phyloP scores from a whole-genome alignment of 179 eudicot species.

The Silene noctiflora region DNA sequence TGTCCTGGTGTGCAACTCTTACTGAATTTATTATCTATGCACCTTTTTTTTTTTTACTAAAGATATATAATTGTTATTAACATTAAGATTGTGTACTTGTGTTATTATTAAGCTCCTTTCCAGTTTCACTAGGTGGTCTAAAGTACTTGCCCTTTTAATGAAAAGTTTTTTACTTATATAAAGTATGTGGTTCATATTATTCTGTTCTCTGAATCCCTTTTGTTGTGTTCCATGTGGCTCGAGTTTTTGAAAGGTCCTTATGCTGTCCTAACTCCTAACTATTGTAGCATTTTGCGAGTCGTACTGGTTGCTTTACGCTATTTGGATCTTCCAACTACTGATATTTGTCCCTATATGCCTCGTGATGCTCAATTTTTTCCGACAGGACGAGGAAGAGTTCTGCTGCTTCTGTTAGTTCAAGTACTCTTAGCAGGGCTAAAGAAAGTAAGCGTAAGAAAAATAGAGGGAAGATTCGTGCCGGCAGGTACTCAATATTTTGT shows the following conservation, averaged over 20 bases:
- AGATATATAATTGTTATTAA: no score
- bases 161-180: not conserved
- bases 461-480: conserved; percentile 95
- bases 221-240: not conserved
- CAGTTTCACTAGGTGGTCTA: not conserved
- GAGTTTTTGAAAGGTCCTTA: not conserved
- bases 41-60: no score
- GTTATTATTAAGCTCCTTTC: not conserved
- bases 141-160: not conserved
- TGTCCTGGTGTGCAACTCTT: no score
- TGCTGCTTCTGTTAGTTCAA: conserved; percentile 61
- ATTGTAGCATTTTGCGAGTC: conserved; percentile 1
- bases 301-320: conserved; percentile 1
- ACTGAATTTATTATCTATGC: no score
- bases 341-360: not conserved
- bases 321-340: not conserved
- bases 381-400: conserved; percentile 69
- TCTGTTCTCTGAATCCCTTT: not conserved
- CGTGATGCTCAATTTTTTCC: conserved; percentile 18
- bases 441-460: conserved; percentile 59
- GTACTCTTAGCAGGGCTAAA: conserved; percentile 66
- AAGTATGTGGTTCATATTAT: not conserved
- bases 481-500: conserved; percentile 54
- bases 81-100: not conserved
- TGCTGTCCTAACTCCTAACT: not conserved